Percentiles rank a stretch among this genome's conserved stretches.
Conservation (phyloP, 2,329 filamentous ascomycete species). For the Ceratocystiopsis brevicomis region DNA sequence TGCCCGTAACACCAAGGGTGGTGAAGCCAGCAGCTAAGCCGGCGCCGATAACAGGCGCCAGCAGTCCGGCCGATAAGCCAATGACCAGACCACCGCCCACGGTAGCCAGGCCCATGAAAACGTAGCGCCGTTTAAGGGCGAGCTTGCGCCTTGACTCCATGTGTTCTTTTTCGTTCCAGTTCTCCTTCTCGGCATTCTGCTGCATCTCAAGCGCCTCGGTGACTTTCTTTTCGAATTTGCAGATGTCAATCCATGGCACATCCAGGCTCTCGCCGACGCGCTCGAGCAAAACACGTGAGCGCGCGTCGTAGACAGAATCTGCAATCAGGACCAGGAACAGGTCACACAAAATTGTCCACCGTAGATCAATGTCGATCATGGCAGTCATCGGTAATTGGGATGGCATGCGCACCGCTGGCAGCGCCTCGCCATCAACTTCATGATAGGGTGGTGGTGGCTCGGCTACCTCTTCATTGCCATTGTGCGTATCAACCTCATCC, state of each 20-base stretch:
- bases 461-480: conserved; percentile 26
- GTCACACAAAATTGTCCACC: conserved; percentile 94
- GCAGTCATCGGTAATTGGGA: conserved; percentile 64
- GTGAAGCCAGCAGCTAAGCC: conserved; percentile 89
- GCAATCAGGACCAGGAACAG: conserved; percentile 89
- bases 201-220: conserved; percentile 97
- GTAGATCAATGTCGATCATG: conserved; percentile 84
- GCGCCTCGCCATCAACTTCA: conserved; percentile 45
- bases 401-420: conserved; percentile 64
- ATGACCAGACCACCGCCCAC: conserved; percentile 92
- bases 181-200: conserved; percentile 81
- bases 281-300: conserved; percentile 71
- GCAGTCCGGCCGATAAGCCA: conserved; percentile 74
- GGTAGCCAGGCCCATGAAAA: conserved; percentile 93
- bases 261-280: conserved; percentile 62
- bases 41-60: conserved; percentile 85
- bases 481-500: not conserved
- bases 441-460: conserved; percentile 40
- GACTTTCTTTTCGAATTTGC: conserved; percentile 89
- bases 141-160: conserved; percentile 70
- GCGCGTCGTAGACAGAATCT: conserved; percentile 82
- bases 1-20: conserved; percentile 82
- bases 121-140: conserved; percentile 64
- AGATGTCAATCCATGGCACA: conserved; percentile 82
- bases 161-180: conserved; percentile 93